A percentile compares a stretch with the other conserved stretches of the same genome.
phyloP scores from a whole-genome alignment of 2,329 filamentous ascomycete genomes.

The Aspergillus flavus region DNA sequence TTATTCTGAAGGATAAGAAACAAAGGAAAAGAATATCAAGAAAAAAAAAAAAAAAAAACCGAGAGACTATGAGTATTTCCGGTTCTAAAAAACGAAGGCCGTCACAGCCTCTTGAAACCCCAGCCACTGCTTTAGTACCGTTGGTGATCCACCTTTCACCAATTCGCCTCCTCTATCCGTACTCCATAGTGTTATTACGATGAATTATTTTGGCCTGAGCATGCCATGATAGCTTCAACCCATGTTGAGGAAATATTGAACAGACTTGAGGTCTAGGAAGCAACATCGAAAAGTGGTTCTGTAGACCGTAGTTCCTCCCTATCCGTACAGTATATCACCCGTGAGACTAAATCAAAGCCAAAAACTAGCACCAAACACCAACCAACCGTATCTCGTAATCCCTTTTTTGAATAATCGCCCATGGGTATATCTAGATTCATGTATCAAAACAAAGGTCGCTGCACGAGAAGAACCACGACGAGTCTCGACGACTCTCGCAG shows the following conservation, averaged over 20 bases:
- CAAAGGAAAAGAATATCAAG: not conserved
- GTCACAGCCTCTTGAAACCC: not conserved
- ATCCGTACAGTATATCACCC: not conserved
- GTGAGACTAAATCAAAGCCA: not conserved
- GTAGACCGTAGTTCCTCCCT: not conserved
- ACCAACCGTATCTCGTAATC: not conserved
- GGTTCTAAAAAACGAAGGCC: not conserved
- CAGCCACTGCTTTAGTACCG: not conserved
- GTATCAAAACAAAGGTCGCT: conserved; percentile 6
- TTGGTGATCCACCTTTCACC: not conserved
- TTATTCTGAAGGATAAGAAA: not conserved
- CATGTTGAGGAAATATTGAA: not conserved
- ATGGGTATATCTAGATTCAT: conserved; percentile 15
- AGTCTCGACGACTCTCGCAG: not conserved
- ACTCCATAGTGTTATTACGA: not conserved
- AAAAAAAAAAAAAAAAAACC: not conserved
- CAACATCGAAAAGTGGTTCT: not conserved
- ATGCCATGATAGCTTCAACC: not conserved
- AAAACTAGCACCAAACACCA: conserved; percentile 14
- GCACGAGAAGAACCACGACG: not conserved
- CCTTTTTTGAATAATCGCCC: conserved; percentile 9
- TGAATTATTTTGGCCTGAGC: not conserved
- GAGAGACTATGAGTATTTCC: not conserved
- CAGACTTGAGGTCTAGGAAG: not conserved
- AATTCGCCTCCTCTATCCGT: not conserved